These are phyloP conservation scores for Rhodotorula paludigena DNA, from an alignment of 768 basidiomycete genomes.

Conservation along the genomic window DNA sequence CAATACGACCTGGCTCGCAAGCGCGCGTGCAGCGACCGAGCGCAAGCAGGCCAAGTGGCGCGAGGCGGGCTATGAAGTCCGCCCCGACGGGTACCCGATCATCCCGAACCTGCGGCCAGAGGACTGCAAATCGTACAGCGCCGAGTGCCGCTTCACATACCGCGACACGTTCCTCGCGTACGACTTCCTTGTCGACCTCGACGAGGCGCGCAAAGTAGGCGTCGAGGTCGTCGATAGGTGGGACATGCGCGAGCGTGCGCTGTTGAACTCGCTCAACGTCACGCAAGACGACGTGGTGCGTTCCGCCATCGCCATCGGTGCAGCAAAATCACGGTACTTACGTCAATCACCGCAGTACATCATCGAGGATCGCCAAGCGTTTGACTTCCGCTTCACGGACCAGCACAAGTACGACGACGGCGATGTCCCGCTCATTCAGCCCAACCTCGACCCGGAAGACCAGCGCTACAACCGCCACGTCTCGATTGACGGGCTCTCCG, in stretches of 20 bases:
- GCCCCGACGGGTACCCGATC: constrained; percentile 32
- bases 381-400: constrained; percentile 62
- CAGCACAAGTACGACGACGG: constrained; percentile 36
- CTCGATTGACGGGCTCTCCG: constrained; percentile 44
- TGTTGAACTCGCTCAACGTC: constrained; percentile 51
- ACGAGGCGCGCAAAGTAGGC: constrained; percentile 16
- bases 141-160: constrained; percentile 60
- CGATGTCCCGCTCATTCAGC: constrained; percentile 12
- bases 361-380: constrained; percentile 56
- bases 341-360: constrained; percentile 40
- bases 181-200: constrained; percentile 62
- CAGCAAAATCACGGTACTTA: not conserved
- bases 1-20: not conserved
- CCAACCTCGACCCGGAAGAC: not conserved
- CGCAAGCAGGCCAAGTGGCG: not conserved
- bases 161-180: constrained; percentile 64
- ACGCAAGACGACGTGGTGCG: constrained; percentile 38
- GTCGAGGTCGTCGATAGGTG: constrained; percentile 52
- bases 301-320: not conserved
- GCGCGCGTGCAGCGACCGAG: not conserved
- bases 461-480: constrained; percentile 27
- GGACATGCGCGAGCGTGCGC: constrained; percentile 55
- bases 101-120: constrained; percentile 12
- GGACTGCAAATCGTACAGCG: constrained; percentile 37
- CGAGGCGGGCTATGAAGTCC: constrained; percentile 16